Evolutionary conservation across 768 basidiomycete species (phyloP).

Genomic region (Dioszegia crocea): DNA sequence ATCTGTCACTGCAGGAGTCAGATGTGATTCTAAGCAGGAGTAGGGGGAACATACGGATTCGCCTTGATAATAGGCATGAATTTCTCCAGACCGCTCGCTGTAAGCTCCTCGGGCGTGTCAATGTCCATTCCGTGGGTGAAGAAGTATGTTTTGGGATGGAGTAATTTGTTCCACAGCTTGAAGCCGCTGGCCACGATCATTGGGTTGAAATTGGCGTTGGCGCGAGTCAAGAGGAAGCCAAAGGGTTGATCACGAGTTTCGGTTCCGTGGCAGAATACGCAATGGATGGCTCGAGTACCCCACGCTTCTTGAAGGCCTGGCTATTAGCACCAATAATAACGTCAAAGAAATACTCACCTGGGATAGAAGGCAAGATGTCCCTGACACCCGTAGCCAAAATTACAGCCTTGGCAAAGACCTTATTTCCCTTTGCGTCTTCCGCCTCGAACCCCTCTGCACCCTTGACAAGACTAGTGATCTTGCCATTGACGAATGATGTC

Average conservation of each 20-base stretch:
- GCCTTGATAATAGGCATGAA: slow-evolving; percentile 13
- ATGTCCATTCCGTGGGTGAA: slow-evolving; percentile 28
- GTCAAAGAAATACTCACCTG: slow-evolving; percentile 12
- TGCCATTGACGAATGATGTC: slow-evolving; percentile 12
- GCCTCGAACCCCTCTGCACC: slow-evolving; percentile 14
- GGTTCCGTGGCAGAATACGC: slow-evolving; percentile 39
- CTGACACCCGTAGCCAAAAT: slow-evolving; percentile 32
- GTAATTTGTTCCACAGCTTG: slow-evolving; percentile 21
- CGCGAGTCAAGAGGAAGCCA: slow-evolving; percentile 18
- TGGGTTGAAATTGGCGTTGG: slow-evolving; percentile 11
- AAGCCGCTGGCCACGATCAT: slow-evolving; percentile 13
- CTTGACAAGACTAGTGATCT: slow-evolving; percentile 6
- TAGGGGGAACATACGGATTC: slow-evolving; percentile 11
- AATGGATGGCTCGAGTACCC: slow-evolving; percentile 32
- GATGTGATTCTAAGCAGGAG: neutral
- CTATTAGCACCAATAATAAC: neutral
- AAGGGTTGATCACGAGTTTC: slow-evolving; percentile 27
- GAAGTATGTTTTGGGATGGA: slow-evolving; percentile 18
- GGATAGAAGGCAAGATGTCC: slow-evolving; percentile 24
- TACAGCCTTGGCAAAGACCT: slow-evolving; percentile 18
- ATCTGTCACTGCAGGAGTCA: slow-evolving; percentile 8
- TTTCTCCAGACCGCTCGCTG: slow-evolving; percentile 19
- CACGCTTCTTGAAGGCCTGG: slow-evolving; percentile 29
- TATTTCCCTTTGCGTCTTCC: slow-evolving; percentile 15
- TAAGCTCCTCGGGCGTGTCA: slow-evolving; percentile 13